Conservation (phyloP, 2,329 filamentous ascomycete genomes). For the Tolypocladium sp. region DNA sequence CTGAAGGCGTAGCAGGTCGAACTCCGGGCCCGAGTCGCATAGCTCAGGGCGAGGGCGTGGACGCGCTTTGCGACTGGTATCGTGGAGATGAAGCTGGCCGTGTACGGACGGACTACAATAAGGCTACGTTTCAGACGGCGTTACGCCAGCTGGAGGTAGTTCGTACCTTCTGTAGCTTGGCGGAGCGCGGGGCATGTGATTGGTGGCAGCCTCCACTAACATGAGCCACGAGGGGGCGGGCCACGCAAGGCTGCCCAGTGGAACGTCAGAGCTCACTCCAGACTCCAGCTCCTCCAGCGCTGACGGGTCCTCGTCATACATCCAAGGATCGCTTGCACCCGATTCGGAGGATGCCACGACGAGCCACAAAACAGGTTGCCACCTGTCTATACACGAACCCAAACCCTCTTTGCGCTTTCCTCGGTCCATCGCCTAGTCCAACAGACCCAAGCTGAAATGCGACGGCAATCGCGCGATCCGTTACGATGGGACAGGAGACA, state of each 20-base stretch:
- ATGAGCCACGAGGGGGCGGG: not conserved
- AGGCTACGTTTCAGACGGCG: constrained; percentile 12
- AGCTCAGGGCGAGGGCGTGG: not conserved
- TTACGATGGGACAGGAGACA: constrained; percentile 19
- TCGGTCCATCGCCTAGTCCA: not conserved
- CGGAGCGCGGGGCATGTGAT: not conserved
- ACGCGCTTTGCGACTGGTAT: not conserved
- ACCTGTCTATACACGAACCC: not conserved
- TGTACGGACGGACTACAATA: no score
- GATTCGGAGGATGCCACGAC: not conserved
- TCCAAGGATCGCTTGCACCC: not conserved
- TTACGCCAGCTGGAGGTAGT: not conserved
- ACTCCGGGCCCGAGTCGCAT: constrained; percentile 2
- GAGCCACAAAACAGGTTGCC: not conserved
- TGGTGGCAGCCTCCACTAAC: not conserved
- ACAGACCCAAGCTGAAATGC: constrained; percentile 16
- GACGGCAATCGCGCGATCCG: constrained; percentile 8
- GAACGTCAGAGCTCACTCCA: not conserved
- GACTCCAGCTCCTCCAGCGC: not conserved
- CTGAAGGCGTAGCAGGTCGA: constrained; percentile 2
- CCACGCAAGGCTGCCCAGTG: not conserved
- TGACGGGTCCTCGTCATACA: not conserved
- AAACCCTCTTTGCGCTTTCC: not conserved
- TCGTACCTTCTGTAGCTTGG: not conserved
- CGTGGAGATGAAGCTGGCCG: not conserved